Conservation (phyloP, 2,329 filamentous ascomycete genomes). For the Aspergillus quadricinctus region DNA sequence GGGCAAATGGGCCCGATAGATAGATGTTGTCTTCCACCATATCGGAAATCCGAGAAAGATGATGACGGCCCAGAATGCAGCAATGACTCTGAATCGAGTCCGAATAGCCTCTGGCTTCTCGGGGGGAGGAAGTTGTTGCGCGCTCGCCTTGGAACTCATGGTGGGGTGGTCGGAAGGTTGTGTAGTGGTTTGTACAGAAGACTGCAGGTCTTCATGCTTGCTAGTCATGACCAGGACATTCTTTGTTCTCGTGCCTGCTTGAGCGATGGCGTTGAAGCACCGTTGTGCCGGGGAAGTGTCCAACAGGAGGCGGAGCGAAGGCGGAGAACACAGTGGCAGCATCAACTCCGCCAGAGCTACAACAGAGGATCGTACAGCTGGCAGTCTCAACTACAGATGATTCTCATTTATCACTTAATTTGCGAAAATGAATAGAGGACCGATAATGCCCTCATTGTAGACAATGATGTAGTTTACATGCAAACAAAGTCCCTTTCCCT, state of each 20-base stretch:
- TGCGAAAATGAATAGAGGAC: not conserved
- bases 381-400: not conserved
- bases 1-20: conserved; percentile 81
- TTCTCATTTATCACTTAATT: not conserved
- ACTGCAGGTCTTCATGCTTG: conserved; percentile 30
- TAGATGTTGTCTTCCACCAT: conserved; percentile 94
- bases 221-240: conserved; percentile 34
- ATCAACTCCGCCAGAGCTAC: not conserved
- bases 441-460: not conserved
- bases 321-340: conserved; percentile 11
- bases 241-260: conserved; percentile 14
- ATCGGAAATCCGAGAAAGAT: conserved; percentile 79
- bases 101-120: conserved; percentile 67
- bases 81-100: conserved; percentile 68
- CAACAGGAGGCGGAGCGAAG: not conserved
- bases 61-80: conserved; percentile 88
- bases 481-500: not conserved
- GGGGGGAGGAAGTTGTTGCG: conserved; percentile 60
- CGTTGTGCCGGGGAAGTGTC: not conserved
- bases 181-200: conserved; percentile 19
- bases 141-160: conserved; percentile 20
- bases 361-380: not conserved
- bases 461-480: not conserved
- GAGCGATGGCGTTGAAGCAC: not conserved
- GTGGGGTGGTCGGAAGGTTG: conserved; percentile 7